Conservation (phyloP, 148 eudicot genomes). For the Camellia sinensis region DNA sequence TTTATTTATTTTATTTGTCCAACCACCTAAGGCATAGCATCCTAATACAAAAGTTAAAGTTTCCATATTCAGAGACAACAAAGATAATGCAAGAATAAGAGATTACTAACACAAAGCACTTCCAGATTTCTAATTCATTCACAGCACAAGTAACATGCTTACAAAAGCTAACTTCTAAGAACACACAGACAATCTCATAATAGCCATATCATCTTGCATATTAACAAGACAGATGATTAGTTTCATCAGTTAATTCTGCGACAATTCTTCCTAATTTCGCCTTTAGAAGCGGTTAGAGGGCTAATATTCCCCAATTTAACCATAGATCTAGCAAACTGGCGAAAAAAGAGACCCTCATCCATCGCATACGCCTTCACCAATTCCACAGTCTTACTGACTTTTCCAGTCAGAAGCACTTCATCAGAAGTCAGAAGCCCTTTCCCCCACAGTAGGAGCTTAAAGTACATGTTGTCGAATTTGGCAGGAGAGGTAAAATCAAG, state of each 20-base stretch:
- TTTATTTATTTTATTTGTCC: no score
- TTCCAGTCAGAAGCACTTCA: conserved; percentile 68
- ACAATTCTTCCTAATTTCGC: conserved; percentile 75
- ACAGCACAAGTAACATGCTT: background rate
- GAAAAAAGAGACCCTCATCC: conserved; percentile 56
- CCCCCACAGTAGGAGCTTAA: conserved; percentile 69
- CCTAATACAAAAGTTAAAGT: no score
- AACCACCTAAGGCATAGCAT: no score
- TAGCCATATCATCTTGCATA: background rate
- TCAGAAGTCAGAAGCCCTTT: conserved; percentile 75
- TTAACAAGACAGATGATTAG: background rate
- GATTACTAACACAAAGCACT: background rate
- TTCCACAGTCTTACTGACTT: conserved; percentile 30
- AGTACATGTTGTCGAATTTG: conserved; percentile 76
- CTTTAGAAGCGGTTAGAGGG: conserved; percentile 64
- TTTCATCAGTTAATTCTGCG: conserved; percentile 43
- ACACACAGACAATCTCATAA: background rate
- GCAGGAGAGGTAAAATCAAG: conserved; percentile 69
- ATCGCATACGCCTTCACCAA: conserved; percentile 63
- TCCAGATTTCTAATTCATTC: background rate
- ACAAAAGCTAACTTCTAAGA: background rate
- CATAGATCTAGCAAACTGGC: conserved; percentile 75
- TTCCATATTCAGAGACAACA: no score
- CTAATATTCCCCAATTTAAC: conserved; percentile 68
- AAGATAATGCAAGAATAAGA: background rate